phyloP scores from a whole-genome alignment of 768 basidiomycete species.

The Boletus rubescentipes region DNA sequence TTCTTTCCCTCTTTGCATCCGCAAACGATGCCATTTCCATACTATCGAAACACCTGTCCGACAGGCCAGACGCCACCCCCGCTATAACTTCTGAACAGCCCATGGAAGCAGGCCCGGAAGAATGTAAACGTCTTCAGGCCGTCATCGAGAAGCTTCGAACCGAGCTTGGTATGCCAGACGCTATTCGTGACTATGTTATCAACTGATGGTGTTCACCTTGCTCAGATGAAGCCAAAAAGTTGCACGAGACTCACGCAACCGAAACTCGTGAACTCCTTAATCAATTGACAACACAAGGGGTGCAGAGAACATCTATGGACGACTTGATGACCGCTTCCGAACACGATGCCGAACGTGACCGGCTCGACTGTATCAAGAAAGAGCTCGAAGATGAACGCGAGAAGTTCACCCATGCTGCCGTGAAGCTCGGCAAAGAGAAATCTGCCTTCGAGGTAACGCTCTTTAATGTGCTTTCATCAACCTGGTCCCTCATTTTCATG shows the following conservation, averaged over 20 bases:
- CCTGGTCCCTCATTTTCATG: conserved; percentile 1
- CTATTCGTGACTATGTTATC: neutral
- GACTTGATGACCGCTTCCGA: conserved; percentile 52
- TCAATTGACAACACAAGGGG: conserved; percentile 46
- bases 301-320: conserved; percentile 36
- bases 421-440: conserved; percentile 64
- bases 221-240: conserved; percentile 49
- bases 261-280: conserved; percentile 57
- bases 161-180: conserved; percentile 53
- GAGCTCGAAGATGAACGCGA: conserved; percentile 66
- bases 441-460: conserved; percentile 59
- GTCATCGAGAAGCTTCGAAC: conserved; percentile 50
- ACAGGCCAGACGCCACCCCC: conserved; percentile 9
- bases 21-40: conserved; percentile 38
- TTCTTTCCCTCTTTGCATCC: conserved; percentile 43
- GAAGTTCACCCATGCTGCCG: conserved; percentile 62
- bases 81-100: conserved; percentile 16
- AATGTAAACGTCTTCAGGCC: conserved; percentile 49
- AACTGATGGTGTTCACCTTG: conserved; percentile 6
- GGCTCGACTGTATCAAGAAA: conserved; percentile 48
- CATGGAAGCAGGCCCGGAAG: conserved; percentile 34
- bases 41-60: conserved; percentile 29
- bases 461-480: neutral
- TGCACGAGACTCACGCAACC: conserved; percentile 39
- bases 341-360: conserved; percentile 52